Base-by-base conservation (phyloP, 352 stramenopile genomes). In the Phytophthora multivora region DNA sequence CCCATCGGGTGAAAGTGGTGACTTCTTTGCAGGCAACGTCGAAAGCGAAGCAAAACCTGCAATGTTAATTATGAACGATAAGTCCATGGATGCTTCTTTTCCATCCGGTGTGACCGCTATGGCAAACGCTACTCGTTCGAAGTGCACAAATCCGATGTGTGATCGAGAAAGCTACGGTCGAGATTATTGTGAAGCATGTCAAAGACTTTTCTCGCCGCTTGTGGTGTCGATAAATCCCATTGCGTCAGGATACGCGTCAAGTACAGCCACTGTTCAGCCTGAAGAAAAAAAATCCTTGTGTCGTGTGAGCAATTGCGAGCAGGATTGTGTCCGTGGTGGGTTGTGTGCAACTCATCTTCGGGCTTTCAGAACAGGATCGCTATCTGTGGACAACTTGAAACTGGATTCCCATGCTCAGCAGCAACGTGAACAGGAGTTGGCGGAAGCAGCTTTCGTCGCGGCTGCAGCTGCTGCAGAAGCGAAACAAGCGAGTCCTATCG, bases 321-420 rank as follows among this genome's bases (percentile, higher is more conserved):
- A 50, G 51, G 46, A 46, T 10, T 62, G 63, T 35, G 55, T 55
- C 19, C 52, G 67, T 18, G 80, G 54, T 48, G 80, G 79, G 7
- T 33, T 89, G 5, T 91, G 80, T 39, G 63, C 63, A 13, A 47
- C 50, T 11, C 83, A 91, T 60, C 65, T 89, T 31, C 74, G 62
- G 4, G 63, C 66, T 2, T 89, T 90, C 18, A 48, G 84, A 62
- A 62, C 53, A 18, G 80, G 83, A 4, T 64, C 63, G 0, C 63
- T 92, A 19, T 84, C 80, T 11, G 80, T 92, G 9, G 77, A 90
- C 36, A 66, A 83, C n/a, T 54, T 92, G 39, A 79, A 74, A 21
- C 31, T 92, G 40, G 65, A 67, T 13, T 90, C 80, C 0, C 66
- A 67, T 16, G 42, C 42, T 21, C 56, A 72, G 43, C 25, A 58